A percentile compares a stretch with the other conserved stretches of the same genome.
These are phyloP conservation scores for Podospora sp. DNA, from an alignment of 495 filamentous ascomycete genomes.

Conservation along the genomic window DNA sequence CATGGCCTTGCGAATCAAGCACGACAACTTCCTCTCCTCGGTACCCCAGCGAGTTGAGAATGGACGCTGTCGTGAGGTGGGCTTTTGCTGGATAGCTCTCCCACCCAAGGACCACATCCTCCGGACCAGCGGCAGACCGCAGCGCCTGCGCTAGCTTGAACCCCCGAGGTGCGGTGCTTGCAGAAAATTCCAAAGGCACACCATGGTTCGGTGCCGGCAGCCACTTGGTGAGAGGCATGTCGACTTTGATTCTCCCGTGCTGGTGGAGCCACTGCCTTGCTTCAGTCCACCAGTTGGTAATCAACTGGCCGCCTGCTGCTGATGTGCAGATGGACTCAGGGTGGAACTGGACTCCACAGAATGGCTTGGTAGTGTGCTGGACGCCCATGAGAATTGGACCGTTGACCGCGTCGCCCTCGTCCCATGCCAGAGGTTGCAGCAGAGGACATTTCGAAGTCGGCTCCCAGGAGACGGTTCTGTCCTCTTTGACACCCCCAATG, in stretches of 20 bases:
- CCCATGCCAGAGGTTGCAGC: neutral
- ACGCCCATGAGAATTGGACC: neutral
- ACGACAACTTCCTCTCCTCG: neutral
- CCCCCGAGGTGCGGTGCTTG: neutral
- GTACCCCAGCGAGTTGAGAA: neutral
- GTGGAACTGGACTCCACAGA: neutral
- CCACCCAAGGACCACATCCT: neutral
- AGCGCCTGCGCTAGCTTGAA: neutral
- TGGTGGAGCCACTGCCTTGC: neutral
- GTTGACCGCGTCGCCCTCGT: neutral
- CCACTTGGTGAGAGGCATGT: neutral
- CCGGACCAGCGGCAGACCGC: neutral
- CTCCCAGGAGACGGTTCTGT: neutral
- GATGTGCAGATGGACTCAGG: constrained; percentile 3
- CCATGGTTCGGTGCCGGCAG: neutral
- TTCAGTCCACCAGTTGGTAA: neutral
- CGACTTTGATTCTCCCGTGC: neutral
- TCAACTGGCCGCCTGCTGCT: neutral
- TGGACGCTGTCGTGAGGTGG: neutral
- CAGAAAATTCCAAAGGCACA: neutral
- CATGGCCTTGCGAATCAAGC: neutral
- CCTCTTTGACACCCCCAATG: neutral
- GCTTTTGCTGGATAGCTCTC: neutral
- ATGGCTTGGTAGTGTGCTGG: neutral
- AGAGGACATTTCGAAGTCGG: neutral